Conservation (phyloP, 768 basidiomycete genomes). For the Suillus brevipes region DNA sequence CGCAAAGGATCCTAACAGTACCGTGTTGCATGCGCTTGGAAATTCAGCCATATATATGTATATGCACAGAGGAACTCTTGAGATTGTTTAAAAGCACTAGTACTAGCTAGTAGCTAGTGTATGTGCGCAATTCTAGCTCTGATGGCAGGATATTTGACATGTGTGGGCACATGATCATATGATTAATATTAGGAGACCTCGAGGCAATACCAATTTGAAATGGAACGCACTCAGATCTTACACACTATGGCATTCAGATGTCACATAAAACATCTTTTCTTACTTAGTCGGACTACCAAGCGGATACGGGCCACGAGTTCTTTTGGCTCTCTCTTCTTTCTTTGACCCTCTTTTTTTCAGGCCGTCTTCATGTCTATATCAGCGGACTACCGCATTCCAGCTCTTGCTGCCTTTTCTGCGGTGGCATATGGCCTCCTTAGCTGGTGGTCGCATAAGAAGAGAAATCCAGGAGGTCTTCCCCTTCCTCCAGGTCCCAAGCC, state of each 20-base stretch:
- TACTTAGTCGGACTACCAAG: not conserved
- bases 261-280: not conserved
- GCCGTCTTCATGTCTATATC: constrained; percentile 2
- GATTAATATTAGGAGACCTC: not conserved
- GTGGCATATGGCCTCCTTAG: constrained; percentile 8
- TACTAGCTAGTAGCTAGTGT: too few species aligned
- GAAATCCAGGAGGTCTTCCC: constrained; percentile 7
- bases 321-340: not conserved
- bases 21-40: too few species aligned
- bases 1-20: too few species aligned
- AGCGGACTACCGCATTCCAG: constrained; percentile 18
- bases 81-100: too few species aligned
- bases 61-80: too few species aligned
- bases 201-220: not conserved
- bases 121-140: too few species aligned
- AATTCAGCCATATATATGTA: too few species aligned
- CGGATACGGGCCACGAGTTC: not conserved
- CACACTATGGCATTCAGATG: not conserved
- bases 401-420: constrained; percentile 13
- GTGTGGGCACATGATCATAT: not conserved
- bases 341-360: not conserved
- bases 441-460: constrained; percentile 13
- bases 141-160: not conserved
- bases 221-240: not conserved
- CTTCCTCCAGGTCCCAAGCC: constrained; percentile 56